Conservation (phyloP, 148 eudicot species). For the Nyssa sinensis region DNA sequence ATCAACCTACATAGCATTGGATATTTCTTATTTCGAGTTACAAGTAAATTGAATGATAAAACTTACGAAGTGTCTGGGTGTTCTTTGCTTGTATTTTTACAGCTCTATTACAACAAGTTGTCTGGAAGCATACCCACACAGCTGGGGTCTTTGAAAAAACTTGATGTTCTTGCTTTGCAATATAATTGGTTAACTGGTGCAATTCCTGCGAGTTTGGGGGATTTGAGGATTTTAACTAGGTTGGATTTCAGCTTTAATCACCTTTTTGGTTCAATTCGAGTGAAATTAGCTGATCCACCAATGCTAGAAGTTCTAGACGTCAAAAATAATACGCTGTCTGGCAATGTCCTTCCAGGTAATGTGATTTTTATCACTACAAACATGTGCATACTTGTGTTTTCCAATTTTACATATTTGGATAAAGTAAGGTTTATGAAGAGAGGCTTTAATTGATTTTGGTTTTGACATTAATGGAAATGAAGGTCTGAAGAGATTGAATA, state of each 20-base stretch:
- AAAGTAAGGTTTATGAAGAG: neutral
- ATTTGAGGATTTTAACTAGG: conserved; percentile 55
- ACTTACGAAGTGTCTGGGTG: neutral
- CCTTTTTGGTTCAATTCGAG: conserved; percentile 80
- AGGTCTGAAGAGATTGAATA: conserved; percentile 68
- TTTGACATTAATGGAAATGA: conserved; percentile 8
- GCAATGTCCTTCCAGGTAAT: conserved; percentile 81
- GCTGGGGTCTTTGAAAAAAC: conserved; percentile 71
- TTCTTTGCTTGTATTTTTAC: conserved; percentile 59
- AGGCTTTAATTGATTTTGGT: conserved; percentile 13
- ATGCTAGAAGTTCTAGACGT: conserved; percentile 59
- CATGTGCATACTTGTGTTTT: neutral
- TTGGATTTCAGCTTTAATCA: conserved; percentile 75
- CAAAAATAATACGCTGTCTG: conserved; percentile 74
- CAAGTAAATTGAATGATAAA: neutral
- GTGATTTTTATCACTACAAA: neutral
- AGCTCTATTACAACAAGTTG: conserved; percentile 78
- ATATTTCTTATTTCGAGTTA: neutral
- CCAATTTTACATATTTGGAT: neutral
- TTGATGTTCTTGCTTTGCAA: conserved; percentile 73
- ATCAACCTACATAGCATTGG: too few relatives aligned
- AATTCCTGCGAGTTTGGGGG: conserved; percentile 86
- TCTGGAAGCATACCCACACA: conserved; percentile 73
- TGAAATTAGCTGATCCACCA: conserved; percentile 62
- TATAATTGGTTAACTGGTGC: conserved; percentile 72